Base-by-base conservation (phyloP, 75 land plant genomes). In the Cupressus sempervirens region DNA sequence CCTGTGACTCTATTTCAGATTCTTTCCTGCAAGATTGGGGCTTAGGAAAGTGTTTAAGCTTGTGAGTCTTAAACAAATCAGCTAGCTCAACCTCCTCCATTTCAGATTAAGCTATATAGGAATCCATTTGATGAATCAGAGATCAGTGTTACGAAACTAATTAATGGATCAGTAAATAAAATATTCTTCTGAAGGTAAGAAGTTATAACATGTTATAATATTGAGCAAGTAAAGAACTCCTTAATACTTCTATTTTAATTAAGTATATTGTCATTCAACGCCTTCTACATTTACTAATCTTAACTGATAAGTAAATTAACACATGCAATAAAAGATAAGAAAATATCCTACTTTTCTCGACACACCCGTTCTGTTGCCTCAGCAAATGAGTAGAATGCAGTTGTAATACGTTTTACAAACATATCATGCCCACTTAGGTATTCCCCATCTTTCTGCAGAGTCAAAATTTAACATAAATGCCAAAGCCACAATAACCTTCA, bases 361-460 rank as follows among this genome's bases (percentile, higher is more conserved):
- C 99, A 96, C 36, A 89, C 89, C 67, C 89, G 89, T 83, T 96
- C 99, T 29, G 98, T 97, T 7, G 95, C 90, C 88, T 97, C 99
- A 18, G 95, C 95, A 91, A 97, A 97, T 41, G 91, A 84, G 86
- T 94, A 90, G 87, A 94, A 97, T 77, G 99, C 96, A 83, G 92
- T 86, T 46, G 92, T 91, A 56, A 97, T 96, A 84, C 95, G 98
- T 80, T 87, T 92, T 56, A 97, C 88, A 86, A 97, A 97, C 87
- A 97, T 90, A 45, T 95, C 95, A 89, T 97, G 99, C 14, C 98
- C 95, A 91, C 98, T 97, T 41, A 96, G 89, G 90, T 94, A 94
- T 87, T 97, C 97, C 35, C 99, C 98, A 82, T 97, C 99, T 89
- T 97, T 97, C 99, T 97, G 92, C 85, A 87, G 13, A 18, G 0